phyloP scores from a whole-genome alignment of 805 yeast species.

The Saccharomyces kudriavzevii region DNA sequence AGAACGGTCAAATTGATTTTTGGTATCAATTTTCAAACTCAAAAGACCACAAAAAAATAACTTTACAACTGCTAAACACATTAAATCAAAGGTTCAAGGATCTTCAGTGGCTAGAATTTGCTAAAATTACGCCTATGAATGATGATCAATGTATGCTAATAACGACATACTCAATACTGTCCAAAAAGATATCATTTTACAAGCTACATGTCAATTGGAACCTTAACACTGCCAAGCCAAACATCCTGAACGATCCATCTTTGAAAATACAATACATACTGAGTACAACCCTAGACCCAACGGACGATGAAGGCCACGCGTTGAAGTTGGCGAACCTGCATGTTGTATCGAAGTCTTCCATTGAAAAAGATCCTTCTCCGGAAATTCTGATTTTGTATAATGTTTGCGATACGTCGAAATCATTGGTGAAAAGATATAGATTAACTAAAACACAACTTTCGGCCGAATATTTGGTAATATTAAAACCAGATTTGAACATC shows the following conservation, averaged over 20 bases:
- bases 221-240: conserved; percentile 17
- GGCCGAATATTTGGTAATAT: conserved; percentile 14
- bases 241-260: conserved; percentile 26
- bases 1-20: conserved; percentile 30
- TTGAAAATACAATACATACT: conserved; percentile 21
- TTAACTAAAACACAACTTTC: conserved; percentile 17
- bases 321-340: conserved; percentile 19
- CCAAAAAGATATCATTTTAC: conserved; percentile 23
- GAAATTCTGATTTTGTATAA: conserved; percentile 25
- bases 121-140: conserved; percentile 27
- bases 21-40: conserved; percentile 35
- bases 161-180: conserved; percentile 22
- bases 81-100: conserved; percentile 21
- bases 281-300: conserved; percentile 16
- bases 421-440: conserved; percentile 22
- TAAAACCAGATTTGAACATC: conserved; percentile 7
- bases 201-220: conserved; percentile 29
- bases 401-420: conserved; percentile 15
- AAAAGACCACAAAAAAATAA: conserved; percentile 30
- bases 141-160: conserved; percentile 28
- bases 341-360: conserved; percentile 22
- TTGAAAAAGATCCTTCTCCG: conserved; percentile 23
- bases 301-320: conserved; percentile 19
- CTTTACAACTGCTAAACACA: conserved; percentile 20
- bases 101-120: conserved; percentile 27